Base-by-base conservation (phyloP, 2,329 filamentous ascomycete genomes). In the Juglanconis sp. region DNA sequence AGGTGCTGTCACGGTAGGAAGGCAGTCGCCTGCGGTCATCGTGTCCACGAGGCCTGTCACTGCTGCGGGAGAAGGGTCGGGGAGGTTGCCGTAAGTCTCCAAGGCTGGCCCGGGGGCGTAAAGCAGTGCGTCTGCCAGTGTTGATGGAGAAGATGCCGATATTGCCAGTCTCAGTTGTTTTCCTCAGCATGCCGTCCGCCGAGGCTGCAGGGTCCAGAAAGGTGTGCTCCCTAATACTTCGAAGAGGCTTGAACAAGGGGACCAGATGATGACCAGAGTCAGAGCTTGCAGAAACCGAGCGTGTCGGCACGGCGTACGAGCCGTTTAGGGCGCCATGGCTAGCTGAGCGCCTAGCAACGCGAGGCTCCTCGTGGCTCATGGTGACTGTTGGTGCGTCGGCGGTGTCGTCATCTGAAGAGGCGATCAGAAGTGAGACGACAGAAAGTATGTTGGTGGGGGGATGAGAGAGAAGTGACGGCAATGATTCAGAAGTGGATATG, bases 121-220 rank as follows among this genome's bases (percentile, higher is more conserved):
- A 65, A 11, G 65, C 63, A 5, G 72, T 71, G 11, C 74, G 72
- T 51, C 75, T 78, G 65, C 85, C 83, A 57, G 81, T 83, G 68
- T 86, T 87, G 53, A 82, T 73, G 55, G 81, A 84, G 69, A 87
- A 87, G 53, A 82, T 72, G 4, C 84, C 84, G 65, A 86, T 85
- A 65, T 88, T 84, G n/a, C 85, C 85, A 8, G 84, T 86, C 68
- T 88, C 86, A 1, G 85, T 87, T 1, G 83, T 87, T 3, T 81
- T 87, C 72, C 83, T 87, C 61, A 88, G 75, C 85, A 88, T 87
- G 69, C 83, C 81, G 65, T 86, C 80, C n/a, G 87, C 72, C 2
- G 81, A 81, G 5, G 80, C 82, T 0, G 83, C 81, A 1, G 76
- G 81, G 50, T 72, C 75, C 13, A 80, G 74, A 54, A 81, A 71